phyloP scores from a whole-genome alignment of 2,329 filamentous ascomycete genomes.

The Verticillium tricorpus region DNA sequence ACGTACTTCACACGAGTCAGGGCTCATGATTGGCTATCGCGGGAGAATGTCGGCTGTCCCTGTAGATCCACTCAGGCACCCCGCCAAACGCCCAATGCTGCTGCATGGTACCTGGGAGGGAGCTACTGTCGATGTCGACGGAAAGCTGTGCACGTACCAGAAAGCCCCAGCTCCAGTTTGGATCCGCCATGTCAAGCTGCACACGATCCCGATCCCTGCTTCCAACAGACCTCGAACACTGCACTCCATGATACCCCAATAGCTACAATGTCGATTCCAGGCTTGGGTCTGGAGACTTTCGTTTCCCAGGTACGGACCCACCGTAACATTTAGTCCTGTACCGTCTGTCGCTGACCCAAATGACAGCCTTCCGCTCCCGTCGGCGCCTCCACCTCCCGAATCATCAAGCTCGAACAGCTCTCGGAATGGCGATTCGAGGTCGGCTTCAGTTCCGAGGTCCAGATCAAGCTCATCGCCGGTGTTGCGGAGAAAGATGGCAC shows the following conservation, averaged over 20 bases:
- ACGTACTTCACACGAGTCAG: background rate
- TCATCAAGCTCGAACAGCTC: slow-evolving; percentile 52
- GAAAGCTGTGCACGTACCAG: too few relatives aligned
- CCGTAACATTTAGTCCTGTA: slow-evolving; percentile 14
- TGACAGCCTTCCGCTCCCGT: background rate
- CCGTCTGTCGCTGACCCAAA: background rate
- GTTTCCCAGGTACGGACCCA: slow-evolving; percentile 48
- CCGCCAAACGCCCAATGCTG: background rate
- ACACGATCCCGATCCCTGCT: background rate
- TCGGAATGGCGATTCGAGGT: slow-evolving; percentile 80
- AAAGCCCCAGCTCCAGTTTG: too few relatives aligned
- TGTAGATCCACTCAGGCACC: background rate
- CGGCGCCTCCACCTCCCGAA: slow-evolving; percentile 23
- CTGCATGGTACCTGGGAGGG: background rate
- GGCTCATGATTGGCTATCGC: background rate
- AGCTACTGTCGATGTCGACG: too few relatives aligned
- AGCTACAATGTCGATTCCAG: slow-evolving; percentile 64
- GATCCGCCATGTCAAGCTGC: background rate
- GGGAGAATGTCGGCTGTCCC: background rate
- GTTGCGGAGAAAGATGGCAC: slow-evolving; percentile 93
- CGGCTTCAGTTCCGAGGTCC: slow-evolving; percentile 39
- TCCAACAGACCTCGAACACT: background rate
- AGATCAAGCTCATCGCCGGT: slow-evolving; percentile 65
- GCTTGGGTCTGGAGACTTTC: slow-evolving; percentile 57
- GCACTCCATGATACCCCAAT: background rate